Conservation (phyloP, 305 asterid species). For the Striga hermonthica region DNA sequence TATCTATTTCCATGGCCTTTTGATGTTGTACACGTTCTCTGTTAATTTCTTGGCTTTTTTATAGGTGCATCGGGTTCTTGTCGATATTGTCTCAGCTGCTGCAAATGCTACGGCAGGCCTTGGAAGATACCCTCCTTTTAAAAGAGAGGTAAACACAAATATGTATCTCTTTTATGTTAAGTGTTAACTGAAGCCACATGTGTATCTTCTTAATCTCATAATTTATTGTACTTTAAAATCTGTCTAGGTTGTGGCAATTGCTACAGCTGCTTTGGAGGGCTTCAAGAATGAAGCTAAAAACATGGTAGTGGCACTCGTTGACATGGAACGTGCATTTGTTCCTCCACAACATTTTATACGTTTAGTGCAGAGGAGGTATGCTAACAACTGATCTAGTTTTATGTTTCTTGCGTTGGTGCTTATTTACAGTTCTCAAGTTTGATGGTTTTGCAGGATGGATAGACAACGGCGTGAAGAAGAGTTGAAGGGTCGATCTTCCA, state of each 20-base stretch:
- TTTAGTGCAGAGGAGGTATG: slow-evolving; percentile 93
- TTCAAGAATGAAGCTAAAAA: slow-evolving; percentile 84
- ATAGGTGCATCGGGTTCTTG: slow-evolving; percentile 94
- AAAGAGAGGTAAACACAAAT: slow-evolving; percentile 69
- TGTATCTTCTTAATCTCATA: slow-evolving; percentile 24
- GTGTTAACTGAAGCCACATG: background rate
- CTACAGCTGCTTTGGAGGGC: slow-evolving; percentile 88
- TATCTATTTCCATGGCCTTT: background rate
- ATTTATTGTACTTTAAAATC: slow-evolving; percentile 21
- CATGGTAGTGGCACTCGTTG: slow-evolving; percentile 98
- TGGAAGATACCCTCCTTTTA: slow-evolving; percentile 98
- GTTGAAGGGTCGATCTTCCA: slow-evolving; percentile 77
- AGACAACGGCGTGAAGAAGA: slow-evolving; percentile 96
- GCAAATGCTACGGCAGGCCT: slow-evolving; percentile 98
- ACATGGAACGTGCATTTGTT: slow-evolving; percentile 99
- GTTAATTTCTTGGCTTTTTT: background rate
- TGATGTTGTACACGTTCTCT: background rate
- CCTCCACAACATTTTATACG: slow-evolving; percentile 99
- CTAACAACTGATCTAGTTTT: slow-evolving; percentile 18
- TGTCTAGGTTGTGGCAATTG: slow-evolving; percentile 75
- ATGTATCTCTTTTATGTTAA: slow-evolving; percentile 10
- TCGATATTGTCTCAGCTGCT: slow-evolving; percentile 86
- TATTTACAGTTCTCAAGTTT: background rate
- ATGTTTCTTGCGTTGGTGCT: background rate
- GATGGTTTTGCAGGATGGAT: slow-evolving; percentile 73